phyloP scores from a whole-genome alignment of 805 yeast genomes.

The Candida lessepsii region DNA sequence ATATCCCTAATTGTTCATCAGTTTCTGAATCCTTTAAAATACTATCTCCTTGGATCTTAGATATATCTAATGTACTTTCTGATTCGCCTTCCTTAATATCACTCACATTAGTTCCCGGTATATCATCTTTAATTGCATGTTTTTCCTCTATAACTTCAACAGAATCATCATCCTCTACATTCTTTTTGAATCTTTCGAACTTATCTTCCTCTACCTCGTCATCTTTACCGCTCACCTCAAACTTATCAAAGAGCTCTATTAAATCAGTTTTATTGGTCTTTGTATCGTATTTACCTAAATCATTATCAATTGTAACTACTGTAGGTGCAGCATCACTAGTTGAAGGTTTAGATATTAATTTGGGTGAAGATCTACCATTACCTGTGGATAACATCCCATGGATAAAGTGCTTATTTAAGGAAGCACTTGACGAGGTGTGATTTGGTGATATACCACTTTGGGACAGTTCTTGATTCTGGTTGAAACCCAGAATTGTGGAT shows the following conservation, averaged over 20 bases:
- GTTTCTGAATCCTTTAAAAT: too few relatives aligned
- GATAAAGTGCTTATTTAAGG: constrained; percentile 4
- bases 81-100: too few relatives aligned
- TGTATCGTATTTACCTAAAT: constrained; percentile 1
- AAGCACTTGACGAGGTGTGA: neutral
- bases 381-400: constrained; percentile 16
- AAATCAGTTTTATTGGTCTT: constrained; percentile 19
- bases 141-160: constrained; percentile 9
- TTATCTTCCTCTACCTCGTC: constrained; percentile 14
- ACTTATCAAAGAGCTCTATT: constrained; percentile 35
- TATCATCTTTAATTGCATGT: too few relatives aligned
- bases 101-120: too few relatives aligned
- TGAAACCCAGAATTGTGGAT: constrained; percentile 5
- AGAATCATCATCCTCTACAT: constrained; percentile 5
- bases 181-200: constrained; percentile 12
- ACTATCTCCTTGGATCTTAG: too few relatives aligned
- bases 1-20: too few relatives aligned
- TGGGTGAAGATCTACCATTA: constrained; percentile 13
- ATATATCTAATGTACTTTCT: too few relatives aligned
- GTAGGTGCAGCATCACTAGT: constrained; percentile 23
- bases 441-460: too few relatives aligned
- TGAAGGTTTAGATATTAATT: constrained; percentile 11
- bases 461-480: too few relatives aligned
- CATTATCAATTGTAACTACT: constrained; percentile 20
- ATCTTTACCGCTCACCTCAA: constrained; percentile 23